Percentiles rank a stretch among this genome's conserved stretches.
These are phyloP conservation scores for Tuber indicum DNA, from an alignment of 495 filamentous ascomycete species.

Conservation along the genomic window DNA sequence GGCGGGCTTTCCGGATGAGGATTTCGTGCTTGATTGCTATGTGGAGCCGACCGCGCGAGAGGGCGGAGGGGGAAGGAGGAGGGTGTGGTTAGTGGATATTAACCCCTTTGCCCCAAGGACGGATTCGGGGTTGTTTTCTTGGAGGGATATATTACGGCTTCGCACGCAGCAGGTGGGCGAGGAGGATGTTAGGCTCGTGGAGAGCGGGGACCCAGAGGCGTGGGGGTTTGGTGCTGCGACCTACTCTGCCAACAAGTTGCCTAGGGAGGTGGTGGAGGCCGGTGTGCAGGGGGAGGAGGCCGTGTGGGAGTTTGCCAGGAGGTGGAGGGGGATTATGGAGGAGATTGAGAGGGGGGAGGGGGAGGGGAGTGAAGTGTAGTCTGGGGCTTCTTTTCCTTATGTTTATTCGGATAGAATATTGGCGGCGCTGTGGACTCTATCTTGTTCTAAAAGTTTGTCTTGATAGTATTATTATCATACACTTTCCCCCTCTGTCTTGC, in stretches of 20 bases:
- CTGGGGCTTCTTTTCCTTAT: not conserved
- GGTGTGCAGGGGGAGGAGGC: slow-evolving; percentile 64
- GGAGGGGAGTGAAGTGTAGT: slow-evolving; percentile 6
- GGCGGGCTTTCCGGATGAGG: slow-evolving; percentile 70
- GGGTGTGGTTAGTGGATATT: slow-evolving; percentile 83
- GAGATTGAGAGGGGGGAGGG: slow-evolving; percentile 43
- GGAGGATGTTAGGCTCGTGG: slow-evolving; percentile 62
- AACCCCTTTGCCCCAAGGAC: slow-evolving; percentile 92
- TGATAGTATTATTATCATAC: not conserved
- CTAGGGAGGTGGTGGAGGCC: slow-evolving; percentile 89
- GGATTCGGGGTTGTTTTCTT: slow-evolving; percentile 81
- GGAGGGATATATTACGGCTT: slow-evolving; percentile 75
- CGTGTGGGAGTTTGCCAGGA: slow-evolving; percentile 76
- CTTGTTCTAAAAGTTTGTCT: not conserved
- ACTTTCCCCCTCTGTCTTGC: not conserved
- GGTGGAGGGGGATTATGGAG: slow-evolving; percentile 75
- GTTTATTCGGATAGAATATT: not conserved
- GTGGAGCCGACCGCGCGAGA: slow-evolving; percentile 72
- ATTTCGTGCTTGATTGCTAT: slow-evolving; percentile 75
- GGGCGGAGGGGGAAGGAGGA: slow-evolving; percentile 42
- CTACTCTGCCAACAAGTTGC: slow-evolving; percentile 93
- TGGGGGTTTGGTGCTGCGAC: slow-evolving; percentile 77
- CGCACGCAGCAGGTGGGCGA: slow-evolving; percentile 44
- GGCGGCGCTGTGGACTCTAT: not conserved
- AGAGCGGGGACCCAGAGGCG: slow-evolving; percentile 46